Evolutionary conservation across 2,329 filamentous ascomycete species (phyloP).

Genomic region (Gaeumannomyces tritici): DNA sequence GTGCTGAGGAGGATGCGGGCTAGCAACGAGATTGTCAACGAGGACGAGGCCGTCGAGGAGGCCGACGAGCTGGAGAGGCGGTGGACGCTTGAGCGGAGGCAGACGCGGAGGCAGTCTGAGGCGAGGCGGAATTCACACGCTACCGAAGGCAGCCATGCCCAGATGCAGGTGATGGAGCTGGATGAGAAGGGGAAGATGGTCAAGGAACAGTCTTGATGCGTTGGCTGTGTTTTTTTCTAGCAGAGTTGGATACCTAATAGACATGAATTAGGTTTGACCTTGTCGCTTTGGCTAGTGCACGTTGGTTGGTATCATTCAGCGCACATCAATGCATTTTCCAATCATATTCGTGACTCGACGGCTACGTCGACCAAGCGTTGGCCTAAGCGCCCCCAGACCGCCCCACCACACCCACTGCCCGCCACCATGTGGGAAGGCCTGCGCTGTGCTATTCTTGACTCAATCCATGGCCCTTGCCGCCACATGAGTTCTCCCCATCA

Average conservation of each 20-base stretch:
- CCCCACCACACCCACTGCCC: neutral
- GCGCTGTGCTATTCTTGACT: neutral
- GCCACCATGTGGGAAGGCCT: neutral
- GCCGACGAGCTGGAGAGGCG: conserved; percentile 12
- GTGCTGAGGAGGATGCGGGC: conserved; percentile 39
- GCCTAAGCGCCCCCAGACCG: no score
- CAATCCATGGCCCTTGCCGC: neutral
- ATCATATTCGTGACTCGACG: no score
- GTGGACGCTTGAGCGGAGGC: neutral
- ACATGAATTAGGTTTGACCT: neutral
- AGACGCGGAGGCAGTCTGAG: neutral
- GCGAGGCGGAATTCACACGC: neutral
- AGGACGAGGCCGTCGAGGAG: conserved; percentile 17
- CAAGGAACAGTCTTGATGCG: neutral
- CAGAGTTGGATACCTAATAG: neutral
- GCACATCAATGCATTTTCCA: no score
- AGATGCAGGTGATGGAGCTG: no score
- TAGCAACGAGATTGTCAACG: conserved; percentile 15
- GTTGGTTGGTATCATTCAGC: no score
- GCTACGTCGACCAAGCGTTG: no score
- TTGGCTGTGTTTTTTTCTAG: neutral
- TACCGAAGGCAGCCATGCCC: neutral
- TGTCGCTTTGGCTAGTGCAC: no score
- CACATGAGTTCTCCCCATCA: no score
- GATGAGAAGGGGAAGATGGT: neutral